A percentile compares a stretch with the other conserved stretches of the same genome.
phyloP scores from a whole-genome alignment of 176 grass and related monocot genomes.

The Carex myosuroides region DNA sequence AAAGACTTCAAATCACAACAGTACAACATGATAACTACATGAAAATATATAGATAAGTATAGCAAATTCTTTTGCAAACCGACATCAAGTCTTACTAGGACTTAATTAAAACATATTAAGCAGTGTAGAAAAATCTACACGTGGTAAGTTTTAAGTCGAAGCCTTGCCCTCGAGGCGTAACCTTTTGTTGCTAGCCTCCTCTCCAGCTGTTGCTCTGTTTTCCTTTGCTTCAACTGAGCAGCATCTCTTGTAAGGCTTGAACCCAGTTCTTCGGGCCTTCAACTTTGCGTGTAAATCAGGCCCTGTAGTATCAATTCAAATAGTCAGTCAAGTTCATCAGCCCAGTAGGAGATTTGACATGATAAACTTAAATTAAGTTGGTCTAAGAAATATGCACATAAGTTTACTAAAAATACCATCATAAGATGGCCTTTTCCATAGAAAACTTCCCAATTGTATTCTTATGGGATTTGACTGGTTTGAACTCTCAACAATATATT shows the following conservation, averaged over 20 bases:
- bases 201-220: slow-evolving; percentile 35
- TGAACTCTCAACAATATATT: not conserved
- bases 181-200: slow-evolving; percentile 65
- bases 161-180: slow-evolving; percentile 69
- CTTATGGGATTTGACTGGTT: not conserved
- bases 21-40: slow-evolving; percentile 13
- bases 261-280: slow-evolving; percentile 69
- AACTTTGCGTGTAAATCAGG: slow-evolving; percentile 36
- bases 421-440: not conserved
- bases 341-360: not conserved
- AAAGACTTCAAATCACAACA: slow-evolving; percentile 38
- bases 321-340: not conserved
- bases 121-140: slow-evolving; percentile 18
- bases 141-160: slow-evolving; percentile 35
- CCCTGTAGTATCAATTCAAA: slow-evolving; percentile 12
- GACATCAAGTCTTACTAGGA: slow-evolving; percentile 33
- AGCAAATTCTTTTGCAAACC: slow-evolving; percentile 37
- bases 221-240: slow-evolving; percentile 83
- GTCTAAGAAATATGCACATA: not conserved
- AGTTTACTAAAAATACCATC: not conserved
- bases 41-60: slow-evolving; percentile 35
- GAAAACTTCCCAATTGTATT: not conserved
- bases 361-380: not conserved
- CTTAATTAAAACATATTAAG: slow-evolving; percentile 26
- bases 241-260: slow-evolving; percentile 94